Percentiles rank a stretch among this genome's conserved stretches.
Evolutionary conservation across 176 grass and related monocot genomes (phyloP).

Genomic region (Oryza meridionalis): DNA sequence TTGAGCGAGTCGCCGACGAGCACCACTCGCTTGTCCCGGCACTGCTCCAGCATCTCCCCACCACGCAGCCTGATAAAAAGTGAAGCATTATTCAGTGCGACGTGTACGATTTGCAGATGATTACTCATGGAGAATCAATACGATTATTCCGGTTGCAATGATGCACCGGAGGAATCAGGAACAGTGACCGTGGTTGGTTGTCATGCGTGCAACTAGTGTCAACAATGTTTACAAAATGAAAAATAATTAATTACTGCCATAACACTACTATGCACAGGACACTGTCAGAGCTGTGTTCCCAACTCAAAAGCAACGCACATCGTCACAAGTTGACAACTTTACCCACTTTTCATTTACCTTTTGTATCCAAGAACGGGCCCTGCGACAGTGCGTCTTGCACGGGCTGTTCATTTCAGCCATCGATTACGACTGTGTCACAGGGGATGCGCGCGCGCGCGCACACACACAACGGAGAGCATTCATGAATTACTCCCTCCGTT

Average conservation of each 20-base stretch:
- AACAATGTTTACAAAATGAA: not conserved
- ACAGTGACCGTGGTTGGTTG: not conserved
- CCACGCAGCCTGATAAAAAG: not conserved
- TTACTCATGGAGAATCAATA: not conserved
- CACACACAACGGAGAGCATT: not conserved
- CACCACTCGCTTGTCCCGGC: constrained; percentile 56
- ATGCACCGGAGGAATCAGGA: not conserved
- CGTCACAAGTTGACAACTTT: not conserved
- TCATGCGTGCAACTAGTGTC: too few relatives aligned
- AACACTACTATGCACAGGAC: too few relatives aligned
- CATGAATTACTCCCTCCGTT: too few relatives aligned
- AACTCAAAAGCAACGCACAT: not conserved
- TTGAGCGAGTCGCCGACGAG: constrained; percentile 73
- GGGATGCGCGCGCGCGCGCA: too few relatives aligned
- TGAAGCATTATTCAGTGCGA: not conserved
- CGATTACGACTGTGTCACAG: not conserved
- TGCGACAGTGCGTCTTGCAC: not conserved
- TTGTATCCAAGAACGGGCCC: not conserved
- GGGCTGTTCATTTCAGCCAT: not conserved
- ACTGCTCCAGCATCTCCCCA: constrained; percentile 48
- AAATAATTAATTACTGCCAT: not conserved
- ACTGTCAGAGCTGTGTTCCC: not conserved
- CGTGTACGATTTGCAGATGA: not conserved
- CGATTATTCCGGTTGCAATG: not conserved
- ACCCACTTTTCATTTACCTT: not conserved